Percentiles rank a stretch among this genome's conserved stretches.
Evolutionary conservation across 1,284 basidiomycete species (phyloP).

Genomic region (Heterobasidion occidentale): DNA sequence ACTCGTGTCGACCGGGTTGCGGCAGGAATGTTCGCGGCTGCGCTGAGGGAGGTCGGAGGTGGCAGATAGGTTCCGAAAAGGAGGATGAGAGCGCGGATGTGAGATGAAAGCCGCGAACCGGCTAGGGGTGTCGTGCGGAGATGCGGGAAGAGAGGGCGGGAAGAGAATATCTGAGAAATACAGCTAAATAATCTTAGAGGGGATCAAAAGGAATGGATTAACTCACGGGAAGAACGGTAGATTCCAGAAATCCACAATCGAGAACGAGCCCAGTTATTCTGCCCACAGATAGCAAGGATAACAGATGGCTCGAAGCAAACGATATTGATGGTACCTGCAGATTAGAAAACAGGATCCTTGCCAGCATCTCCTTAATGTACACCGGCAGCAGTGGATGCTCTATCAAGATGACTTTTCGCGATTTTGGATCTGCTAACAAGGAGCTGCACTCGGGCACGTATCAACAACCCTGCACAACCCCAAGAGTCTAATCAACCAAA

Average conservation of each 20-base stretch:
- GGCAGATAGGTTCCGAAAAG: slow-evolving; percentile 78
- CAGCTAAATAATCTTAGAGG: slow-evolving; percentile 2
- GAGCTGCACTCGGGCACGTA: slow-evolving; percentile 45
- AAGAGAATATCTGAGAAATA: slow-evolving; percentile 69
- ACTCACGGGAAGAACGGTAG: slow-evolving; percentile 79
- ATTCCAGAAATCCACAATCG: slow-evolving; percentile 88
- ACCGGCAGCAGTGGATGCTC: slow-evolving; percentile 86
- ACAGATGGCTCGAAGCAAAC: slow-evolving; percentile 82
- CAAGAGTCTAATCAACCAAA: slow-evolving; percentile 1
- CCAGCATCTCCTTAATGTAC: slow-evolving; percentile 83
- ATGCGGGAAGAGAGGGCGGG: slow-evolving; percentile 77
- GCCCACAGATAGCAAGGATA: slow-evolving; percentile 80
- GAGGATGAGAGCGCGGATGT: slow-evolving; percentile 72
- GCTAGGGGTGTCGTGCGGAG: slow-evolving; percentile 80
- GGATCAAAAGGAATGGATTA: neutral
- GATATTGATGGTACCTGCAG: slow-evolving; percentile 89
- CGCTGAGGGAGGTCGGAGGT: slow-evolving; percentile 62
- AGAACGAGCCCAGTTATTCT: slow-evolving; percentile 89
- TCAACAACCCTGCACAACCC: slow-evolving; percentile 1
- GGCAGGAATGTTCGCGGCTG: slow-evolving; percentile 52
- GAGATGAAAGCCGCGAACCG: slow-evolving; percentile 64
- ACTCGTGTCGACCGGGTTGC: slow-evolving; percentile 57
- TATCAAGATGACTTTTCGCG: slow-evolving; percentile 86
- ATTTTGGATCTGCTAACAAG: slow-evolving; percentile 88
- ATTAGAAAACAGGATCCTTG: slow-evolving; percentile 84